Conservation (phyloP, 2,329 filamentous ascomycete species). For the Zasmidium citrigriseum region DNA sequence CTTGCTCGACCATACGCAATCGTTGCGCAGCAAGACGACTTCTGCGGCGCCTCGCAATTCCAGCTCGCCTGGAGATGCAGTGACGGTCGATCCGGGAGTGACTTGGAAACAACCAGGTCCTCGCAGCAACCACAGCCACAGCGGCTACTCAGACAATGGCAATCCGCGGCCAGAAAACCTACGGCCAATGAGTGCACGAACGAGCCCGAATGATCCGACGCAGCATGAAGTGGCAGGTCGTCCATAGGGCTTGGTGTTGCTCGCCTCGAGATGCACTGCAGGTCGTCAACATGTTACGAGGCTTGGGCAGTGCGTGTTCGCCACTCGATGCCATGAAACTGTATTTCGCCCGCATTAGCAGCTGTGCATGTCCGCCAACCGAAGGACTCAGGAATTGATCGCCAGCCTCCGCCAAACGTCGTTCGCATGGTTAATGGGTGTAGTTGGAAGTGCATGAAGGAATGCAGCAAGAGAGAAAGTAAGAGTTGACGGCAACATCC, state of each 20-base stretch:
- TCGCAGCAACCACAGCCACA: conserved; percentile 4
- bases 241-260: background rate
- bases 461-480: background rate
- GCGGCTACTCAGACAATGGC: background rate
- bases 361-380: background rate
- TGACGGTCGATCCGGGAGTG: background rate
- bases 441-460: background rate
- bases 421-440: background rate
- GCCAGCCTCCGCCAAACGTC: background rate
- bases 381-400: background rate
- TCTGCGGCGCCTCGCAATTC: conserved; percentile 26
- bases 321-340: background rate
- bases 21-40: conserved; percentile 20
- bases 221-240: background rate
- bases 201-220: background rate
- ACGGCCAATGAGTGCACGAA: conserved; percentile 1
- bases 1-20: conserved; percentile 25
- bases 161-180: conserved; percentile 5
- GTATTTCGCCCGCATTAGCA: background rate
- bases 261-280: background rate
- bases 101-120: conserved; percentile 1
- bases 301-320: background rate
- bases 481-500: background rate
- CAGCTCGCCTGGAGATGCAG: conserved; percentile 3
- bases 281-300: too few relatives aligned